phyloP scores from a whole-genome alignment of 1,139 yeast genomes.

The Geotrichum europaeum region DNA sequence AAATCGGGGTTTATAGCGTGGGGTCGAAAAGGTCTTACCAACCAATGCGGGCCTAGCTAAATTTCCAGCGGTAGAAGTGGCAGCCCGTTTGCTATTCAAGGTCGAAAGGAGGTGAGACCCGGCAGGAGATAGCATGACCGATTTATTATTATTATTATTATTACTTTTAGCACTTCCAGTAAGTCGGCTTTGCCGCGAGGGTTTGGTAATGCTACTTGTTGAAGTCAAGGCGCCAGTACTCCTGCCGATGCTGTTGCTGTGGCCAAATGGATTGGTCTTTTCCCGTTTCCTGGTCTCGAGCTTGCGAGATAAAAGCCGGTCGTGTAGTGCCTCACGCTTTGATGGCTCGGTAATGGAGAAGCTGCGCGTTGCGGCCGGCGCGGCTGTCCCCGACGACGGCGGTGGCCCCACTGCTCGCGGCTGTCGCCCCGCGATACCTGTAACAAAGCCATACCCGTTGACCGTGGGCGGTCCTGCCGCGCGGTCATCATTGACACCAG shows the following conservation, averaged over 20 bases:
- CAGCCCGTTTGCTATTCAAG: slow-evolving; percentile 4
- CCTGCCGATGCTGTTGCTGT: too few species aligned
- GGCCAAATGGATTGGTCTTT: not conserved
- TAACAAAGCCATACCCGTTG: slow-evolving; percentile 21
- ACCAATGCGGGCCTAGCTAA: not conserved
- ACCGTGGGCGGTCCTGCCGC: slow-evolving; percentile 4
- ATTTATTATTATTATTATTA: not conserved
- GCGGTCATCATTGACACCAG: not conserved
- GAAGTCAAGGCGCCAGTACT: too few species aligned
- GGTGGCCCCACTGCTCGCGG: not conserved
- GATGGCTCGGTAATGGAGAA: slow-evolving; percentile 20
- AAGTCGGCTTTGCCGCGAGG: not conserved
- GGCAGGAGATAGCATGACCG: slow-evolving; percentile 20
- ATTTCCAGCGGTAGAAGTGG: not conserved
- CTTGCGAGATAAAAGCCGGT: slow-evolving; percentile 18
- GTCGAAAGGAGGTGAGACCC: slow-evolving; percentile 19
- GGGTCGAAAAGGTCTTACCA: not conserved
- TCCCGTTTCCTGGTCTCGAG: slow-evolving; percentile 15
- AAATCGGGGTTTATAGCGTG: not conserved
- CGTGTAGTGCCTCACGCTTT: slow-evolving; percentile 18
- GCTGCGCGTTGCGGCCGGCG: not conserved
- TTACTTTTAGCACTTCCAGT: not conserved
- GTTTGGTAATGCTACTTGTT: not conserved
- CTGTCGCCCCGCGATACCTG: slow-evolving; percentile 7
- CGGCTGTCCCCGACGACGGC: too few species aligned